Base-by-base conservation (phyloP, 306 rosid species). In the Glycyrrhiza uralensis region DNA sequence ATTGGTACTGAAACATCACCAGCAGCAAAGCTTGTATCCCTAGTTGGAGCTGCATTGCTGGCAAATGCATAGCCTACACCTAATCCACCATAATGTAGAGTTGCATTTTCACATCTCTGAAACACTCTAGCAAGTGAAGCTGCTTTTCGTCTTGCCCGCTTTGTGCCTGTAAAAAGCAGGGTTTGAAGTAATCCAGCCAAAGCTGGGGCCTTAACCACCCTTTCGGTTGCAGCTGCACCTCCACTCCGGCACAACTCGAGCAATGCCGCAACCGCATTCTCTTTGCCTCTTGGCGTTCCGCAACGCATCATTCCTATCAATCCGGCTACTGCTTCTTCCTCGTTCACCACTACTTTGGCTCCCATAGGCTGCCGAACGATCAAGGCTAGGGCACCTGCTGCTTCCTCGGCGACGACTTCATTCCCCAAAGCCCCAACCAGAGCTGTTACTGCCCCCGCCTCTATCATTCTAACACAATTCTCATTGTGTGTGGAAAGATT, bases 211-310 rank as follows among this genome's bases (percentile, higher is more conserved):
- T 80, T 87, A 11, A 86, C 85, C 17, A 93, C 98, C 75, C 79
- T 89, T 77, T 91, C 98, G 0, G 92, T 91, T 39, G 94, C 85
- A 39, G 89, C 88, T 4, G 87, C 47, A 29, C 96, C 97, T 17
- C 98, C 98, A 84, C 89, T 85, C 58, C 98, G 89, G 74, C 98
- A 93, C 51, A 93, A 59, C 86, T 93, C 97, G 1, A 93, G 94
- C 86, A 93, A 84, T 4, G 97, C 98, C 2, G 97, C 98, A 32
- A 93, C 98, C 2, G 97, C 98, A 7, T 93, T 90, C 83, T 93
- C 98, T 72, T 93, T 93, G 10, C 92, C 98, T 62, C 93, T 85
- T 0, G 98, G 89, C 0, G 97, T 93, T 68, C 97, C 98, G 33
- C 92, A 76, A 2, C 97, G 89, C 97, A 93, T 93, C 97, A 91